Conservation (phyloP, 2,329 filamentous ascomycete genomes). For the Bipolaris zeicola region DNA sequence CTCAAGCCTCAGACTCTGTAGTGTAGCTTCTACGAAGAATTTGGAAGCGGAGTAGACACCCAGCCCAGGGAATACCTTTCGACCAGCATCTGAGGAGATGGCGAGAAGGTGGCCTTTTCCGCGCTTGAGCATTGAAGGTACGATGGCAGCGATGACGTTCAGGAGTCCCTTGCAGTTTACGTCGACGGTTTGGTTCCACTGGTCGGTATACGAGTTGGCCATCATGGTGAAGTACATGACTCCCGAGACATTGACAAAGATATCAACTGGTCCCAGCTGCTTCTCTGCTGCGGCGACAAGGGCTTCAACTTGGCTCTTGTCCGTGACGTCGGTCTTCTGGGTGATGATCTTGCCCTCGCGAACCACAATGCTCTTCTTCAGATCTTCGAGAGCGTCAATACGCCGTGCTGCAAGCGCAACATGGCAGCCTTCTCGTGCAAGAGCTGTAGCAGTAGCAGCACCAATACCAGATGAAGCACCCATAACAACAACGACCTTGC, state of each 20-base stretch:
- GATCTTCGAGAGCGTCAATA: constrained; percentile 67
- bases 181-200: constrained; percentile 83
- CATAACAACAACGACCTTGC: constrained; percentile 75
- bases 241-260: constrained; percentile 78
- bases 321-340: constrained; percentile 74
- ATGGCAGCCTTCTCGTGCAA: constrained; percentile 73
- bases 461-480: constrained; percentile 82
- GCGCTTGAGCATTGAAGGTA: constrained; percentile 73
- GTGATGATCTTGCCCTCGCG: constrained; percentile 69
- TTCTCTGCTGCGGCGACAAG: constrained; percentile 65
- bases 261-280: constrained; percentile 74
- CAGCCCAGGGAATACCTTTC: constrained; percentile 80
- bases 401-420: constrained; percentile 75
- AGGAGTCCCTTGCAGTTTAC: constrained; percentile 86
- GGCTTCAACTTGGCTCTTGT: constrained; percentile 67
- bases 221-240: constrained; percentile 93
- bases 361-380: constrained; percentile 65
- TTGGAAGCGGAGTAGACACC: constrained; percentile 84
- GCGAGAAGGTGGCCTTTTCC: constrained; percentile 75
- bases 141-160: constrained; percentile 70
- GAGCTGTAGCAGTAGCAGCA: constrained; percentile 71
- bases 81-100: constrained; percentile 80
- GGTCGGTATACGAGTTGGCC: constrained; percentile 72
- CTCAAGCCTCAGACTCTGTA: constrained; percentile 76
- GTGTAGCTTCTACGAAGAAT: constrained; percentile 82